Evolutionary conservation across 192 early-diverging fungal genomes (phyloP), one percentile per base, ranked within the genome.

Genomic region (Linnemannia exigua): DNA sequence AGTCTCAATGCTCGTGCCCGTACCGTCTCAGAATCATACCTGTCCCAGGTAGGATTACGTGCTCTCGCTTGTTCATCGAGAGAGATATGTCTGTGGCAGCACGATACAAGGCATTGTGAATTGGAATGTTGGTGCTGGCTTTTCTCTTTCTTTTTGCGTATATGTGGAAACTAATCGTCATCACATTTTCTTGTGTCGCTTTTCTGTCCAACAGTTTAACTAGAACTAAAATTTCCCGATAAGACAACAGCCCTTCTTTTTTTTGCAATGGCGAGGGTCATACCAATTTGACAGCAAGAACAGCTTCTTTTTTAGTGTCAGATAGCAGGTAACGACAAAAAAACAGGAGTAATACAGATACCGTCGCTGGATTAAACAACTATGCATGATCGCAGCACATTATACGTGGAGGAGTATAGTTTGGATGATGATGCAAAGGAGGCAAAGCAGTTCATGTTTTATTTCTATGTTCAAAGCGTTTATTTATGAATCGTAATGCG

Each of bases 21-120:
- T 83, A 96, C 95, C 66, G 97, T 98, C 16, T 95, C 97, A 22
- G 96, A 98, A 81, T 92, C 95, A 47, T 95, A 92, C 73, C 80
- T 92, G 38, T 70, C 77, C 38, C 72, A 79, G 73, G 82, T 85
- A 71, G 52, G 63, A n/a, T 22, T 51, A 12, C 16, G 41, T 44
- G 9, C 9, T 44, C 41, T 44, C 41, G 41, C 9, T 44, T 44
- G 41, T 44, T 44, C 9, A 9, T 6, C 41, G 41, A 44, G 41
- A 6, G 3, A 6, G 41, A 9, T 3, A 44, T 44, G 41, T 44
- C 41, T 44, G 41, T 9, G 41, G 41, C 41, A 44, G 41, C n/a
- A n/a, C n/a, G n/a, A n/a, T n/a, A n/a, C n/a, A 44, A 44, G 41
- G 3, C 9, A 44, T 44, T 44, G 41, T 9, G n/a, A 44, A 9